These are phyloP conservation scores for Kokia cookei DNA, from an alignment of 441 rosid genomes.

Conservation along the genomic window DNA sequence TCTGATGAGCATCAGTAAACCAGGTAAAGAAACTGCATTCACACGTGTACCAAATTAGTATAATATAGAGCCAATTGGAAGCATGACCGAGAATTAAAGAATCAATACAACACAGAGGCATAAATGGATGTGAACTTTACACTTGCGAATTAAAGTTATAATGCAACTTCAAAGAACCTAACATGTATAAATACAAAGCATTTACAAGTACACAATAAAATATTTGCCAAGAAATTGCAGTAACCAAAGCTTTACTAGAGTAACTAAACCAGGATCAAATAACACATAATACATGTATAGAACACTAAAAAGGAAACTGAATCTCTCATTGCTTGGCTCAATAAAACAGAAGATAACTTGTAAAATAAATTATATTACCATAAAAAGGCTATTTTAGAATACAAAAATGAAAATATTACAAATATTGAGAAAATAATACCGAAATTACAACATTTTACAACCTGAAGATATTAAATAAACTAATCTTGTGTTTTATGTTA, in stretches of 20 bases:
- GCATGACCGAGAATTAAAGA: neutral
- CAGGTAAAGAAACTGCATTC: conserved; percentile 82
- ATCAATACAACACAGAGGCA: neutral
- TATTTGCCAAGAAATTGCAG: neutral
- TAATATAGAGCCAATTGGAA: neutral
- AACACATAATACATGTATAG: neutral
- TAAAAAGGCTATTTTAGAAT: neutral
- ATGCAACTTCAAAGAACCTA: neutral
- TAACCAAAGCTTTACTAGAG: neutral
- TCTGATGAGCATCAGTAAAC: conserved; percentile 61
- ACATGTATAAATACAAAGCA: neutral
- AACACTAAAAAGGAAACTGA: neutral
- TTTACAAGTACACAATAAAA: neutral
- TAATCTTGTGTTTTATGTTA: neutral
- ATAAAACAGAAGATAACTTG: neutral
- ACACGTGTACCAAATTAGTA: neutral
- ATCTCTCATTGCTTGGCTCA: neutral
- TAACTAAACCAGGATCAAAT: neutral
- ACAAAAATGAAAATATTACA: neutral
- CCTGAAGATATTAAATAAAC: neutral
- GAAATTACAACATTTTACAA: neutral
- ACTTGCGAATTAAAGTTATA: neutral
- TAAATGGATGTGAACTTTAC: neutral
- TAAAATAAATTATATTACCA: neutral
- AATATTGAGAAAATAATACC: neutral